phyloP scores from a whole-genome alignment of 1,139 yeast species.

The Taphrina confusa region DNA sequence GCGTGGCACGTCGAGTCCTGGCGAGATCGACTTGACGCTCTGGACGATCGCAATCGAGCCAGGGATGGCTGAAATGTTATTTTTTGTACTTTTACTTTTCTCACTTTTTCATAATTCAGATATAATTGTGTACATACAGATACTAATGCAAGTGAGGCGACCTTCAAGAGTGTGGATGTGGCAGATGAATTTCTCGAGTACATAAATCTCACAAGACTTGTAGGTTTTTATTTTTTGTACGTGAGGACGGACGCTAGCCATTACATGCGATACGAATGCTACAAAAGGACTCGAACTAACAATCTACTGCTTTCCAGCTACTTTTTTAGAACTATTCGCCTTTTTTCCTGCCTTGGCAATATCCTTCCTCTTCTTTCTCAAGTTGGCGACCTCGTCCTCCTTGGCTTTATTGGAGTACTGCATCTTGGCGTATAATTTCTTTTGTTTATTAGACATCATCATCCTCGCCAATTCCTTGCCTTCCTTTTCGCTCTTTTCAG shows the following conservation, averaged over 20 bases:
- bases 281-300: too few relatives aligned
- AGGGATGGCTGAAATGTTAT: too few relatives aligned
- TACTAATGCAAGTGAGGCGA: too few relatives aligned
- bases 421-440: constrained; percentile 92
- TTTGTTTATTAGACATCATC: constrained; percentile 97
- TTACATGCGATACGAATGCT: too few relatives aligned
- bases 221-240: too few relatives aligned
- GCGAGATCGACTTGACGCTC: not conserved
- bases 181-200: too few relatives aligned
- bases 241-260: too few relatives aligned
- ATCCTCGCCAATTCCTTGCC: constrained; percentile 86
- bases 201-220: too few relatives aligned
- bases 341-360: constrained; percentile 21
- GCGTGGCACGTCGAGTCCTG: constrained; percentile 3
- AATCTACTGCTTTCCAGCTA: constrained; percentile 4
- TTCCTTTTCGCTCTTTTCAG: constrained; percentile 61
- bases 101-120: too few relatives aligned
- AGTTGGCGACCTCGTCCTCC: constrained; percentile 71
- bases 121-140: too few relatives aligned
- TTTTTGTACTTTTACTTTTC: too few relatives aligned
- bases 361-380: constrained; percentile 63
- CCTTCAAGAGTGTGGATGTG: too few relatives aligned
- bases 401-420: constrained; percentile 86
- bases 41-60: not conserved
- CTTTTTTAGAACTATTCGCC: constrained; percentile 6